These are phyloP conservation scores for Suillus sp. DNA, from an alignment of 768 basidiomycete genomes.

Conservation along the genomic window DNA sequence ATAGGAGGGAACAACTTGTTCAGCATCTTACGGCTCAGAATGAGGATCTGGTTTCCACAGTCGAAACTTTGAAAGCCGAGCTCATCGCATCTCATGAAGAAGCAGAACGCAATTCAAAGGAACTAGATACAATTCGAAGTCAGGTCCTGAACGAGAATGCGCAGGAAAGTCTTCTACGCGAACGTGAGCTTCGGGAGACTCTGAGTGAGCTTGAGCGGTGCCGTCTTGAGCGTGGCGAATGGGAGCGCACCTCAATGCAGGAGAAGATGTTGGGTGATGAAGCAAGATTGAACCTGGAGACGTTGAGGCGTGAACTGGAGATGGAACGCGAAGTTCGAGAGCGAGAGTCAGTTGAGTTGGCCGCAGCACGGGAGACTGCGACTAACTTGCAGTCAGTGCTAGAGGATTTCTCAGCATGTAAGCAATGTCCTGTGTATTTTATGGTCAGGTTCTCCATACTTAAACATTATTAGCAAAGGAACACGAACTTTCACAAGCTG, in stretches of 20 bases:
- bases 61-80: slow-evolving; percentile 82
- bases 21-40: slow-evolving; percentile 78
- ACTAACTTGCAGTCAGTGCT: slow-evolving; percentile 89
- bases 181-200: slow-evolving; percentile 78
- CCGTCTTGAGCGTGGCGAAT: slow-evolving; percentile 79
- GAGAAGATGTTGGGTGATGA: slow-evolving; percentile 79
- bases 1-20: slow-evolving; percentile 84
- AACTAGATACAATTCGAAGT: slow-evolving; percentile 69
- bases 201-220: slow-evolving; percentile 87
- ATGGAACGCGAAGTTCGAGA: slow-evolving; percentile 61
- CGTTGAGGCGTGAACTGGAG: slow-evolving; percentile 64
- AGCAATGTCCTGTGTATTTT: slow-evolving; percentile 29
- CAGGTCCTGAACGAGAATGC: slow-evolving; percentile 66
- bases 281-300: slow-evolving; percentile 55
- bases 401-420: slow-evolving; percentile 93
- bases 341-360: slow-evolving; percentile 57
- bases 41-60: slow-evolving; percentile 66
- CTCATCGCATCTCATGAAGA: slow-evolving; percentile 77
- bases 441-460: slow-evolving; percentile 1
- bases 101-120: slow-evolving; percentile 64
- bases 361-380: slow-evolving; percentile 71
- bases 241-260: slow-evolving; percentile 59
- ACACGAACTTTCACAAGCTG: slow-evolving; percentile 82
- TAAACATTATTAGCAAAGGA: slow-evolving; percentile 68
- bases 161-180: slow-evolving; percentile 70